phyloP scores from a whole-genome alignment of 2,329 filamentous ascomycete species.

The Colletotrichum sp. region DNA sequence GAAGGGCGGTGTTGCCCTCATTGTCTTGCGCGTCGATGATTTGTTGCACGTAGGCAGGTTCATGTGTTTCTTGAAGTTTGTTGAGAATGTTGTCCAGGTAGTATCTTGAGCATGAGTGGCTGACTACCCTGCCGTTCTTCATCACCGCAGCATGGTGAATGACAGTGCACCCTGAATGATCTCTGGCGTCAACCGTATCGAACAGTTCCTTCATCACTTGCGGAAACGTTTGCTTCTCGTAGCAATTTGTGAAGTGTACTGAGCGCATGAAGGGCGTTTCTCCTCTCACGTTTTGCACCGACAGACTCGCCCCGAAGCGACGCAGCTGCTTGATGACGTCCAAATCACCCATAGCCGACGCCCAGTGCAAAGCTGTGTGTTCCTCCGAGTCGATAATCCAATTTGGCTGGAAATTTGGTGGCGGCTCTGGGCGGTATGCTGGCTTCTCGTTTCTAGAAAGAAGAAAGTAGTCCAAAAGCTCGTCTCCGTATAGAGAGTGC shows the following conservation, averaged over 20 bases:
- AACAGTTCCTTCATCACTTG: constrained; percentile 83
- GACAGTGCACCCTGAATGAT: constrained; percentile 83
- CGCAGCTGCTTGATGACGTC: constrained; percentile 90
- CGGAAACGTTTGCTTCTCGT: constrained; percentile 90
- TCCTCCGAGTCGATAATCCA: constrained; percentile 92
- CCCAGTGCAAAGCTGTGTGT: constrained; percentile 96
- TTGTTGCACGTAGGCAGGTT: constrained; percentile 76
- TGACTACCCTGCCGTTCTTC: constrained; percentile 79
- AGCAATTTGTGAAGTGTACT: constrained; percentile 96
- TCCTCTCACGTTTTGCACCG: constrained; percentile 72
- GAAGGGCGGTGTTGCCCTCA: constrained; percentile 86
- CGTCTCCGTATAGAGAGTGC: constrained; percentile 90
- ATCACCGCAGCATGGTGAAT: constrained; percentile 94
- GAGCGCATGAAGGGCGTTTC: constrained; percentile 95
- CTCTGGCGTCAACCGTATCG: constrained; percentile 78
- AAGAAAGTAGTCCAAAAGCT: constrained; percentile 95
- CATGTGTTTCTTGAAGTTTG: constrained; percentile 79
- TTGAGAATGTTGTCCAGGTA: constrained; percentile 93
- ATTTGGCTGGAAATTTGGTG: constrained; percentile 85
- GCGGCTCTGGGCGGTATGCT: constrained; percentile 76
- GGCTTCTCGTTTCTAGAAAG: constrained; percentile 80
- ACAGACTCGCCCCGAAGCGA: constrained; percentile 76
- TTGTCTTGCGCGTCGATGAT: constrained; percentile 84
- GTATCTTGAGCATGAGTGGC: constrained; percentile 88
- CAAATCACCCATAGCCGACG: constrained; percentile 94